Evolutionary conservation across 2,329 filamentous ascomycete species (phyloP).

Genomic region (Tolypocladium capitatum): DNA sequence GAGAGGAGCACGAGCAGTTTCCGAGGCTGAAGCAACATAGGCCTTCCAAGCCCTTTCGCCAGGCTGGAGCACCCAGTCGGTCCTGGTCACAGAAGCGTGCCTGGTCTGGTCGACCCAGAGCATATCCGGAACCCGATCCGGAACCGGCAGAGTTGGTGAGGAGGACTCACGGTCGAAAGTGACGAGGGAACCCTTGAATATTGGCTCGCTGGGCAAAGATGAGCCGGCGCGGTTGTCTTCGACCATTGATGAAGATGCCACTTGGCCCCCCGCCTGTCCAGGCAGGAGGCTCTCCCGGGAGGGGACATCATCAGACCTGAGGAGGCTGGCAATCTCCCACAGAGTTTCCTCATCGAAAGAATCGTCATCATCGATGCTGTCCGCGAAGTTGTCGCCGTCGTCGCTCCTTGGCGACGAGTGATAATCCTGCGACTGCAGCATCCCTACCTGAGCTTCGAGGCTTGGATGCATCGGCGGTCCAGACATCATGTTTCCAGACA

Average conservation of each 20-base stretch:
- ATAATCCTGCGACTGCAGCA: constrained; percentile 18
- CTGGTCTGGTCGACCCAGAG: neutral
- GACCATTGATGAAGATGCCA: neutral
- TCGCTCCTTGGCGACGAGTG: constrained; percentile 42
- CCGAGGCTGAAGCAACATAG: neutral
- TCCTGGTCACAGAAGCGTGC: neutral
- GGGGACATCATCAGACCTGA: constrained; percentile 38
- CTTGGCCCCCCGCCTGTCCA: constrained; percentile 9
- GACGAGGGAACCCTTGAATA: neutral
- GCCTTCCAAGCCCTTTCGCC: constrained; percentile 1
- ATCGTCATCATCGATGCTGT: constrained; percentile 19
- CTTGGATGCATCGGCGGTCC: constrained; percentile 1
- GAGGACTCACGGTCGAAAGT: neutral
- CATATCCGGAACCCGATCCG: too few relatives aligned
- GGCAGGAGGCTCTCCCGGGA: constrained; percentile 38
- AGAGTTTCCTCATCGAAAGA: constrained; percentile 48
- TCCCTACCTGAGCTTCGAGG: constrained; percentile 2
- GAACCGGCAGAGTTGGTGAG: neutral
- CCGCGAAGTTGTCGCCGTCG: constrained; percentile 17
- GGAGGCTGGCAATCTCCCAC: constrained; percentile 49
- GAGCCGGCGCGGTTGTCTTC: neutral
- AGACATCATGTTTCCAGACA: constrained; percentile 36
- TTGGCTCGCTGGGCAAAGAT: neutral
- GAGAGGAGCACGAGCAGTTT: constrained; percentile 14
- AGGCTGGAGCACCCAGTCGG: constrained; percentile 19